Conservation (phyloP, 2,329 filamentous ascomycete genomes). For the Ophiostoma sp. region DNA sequence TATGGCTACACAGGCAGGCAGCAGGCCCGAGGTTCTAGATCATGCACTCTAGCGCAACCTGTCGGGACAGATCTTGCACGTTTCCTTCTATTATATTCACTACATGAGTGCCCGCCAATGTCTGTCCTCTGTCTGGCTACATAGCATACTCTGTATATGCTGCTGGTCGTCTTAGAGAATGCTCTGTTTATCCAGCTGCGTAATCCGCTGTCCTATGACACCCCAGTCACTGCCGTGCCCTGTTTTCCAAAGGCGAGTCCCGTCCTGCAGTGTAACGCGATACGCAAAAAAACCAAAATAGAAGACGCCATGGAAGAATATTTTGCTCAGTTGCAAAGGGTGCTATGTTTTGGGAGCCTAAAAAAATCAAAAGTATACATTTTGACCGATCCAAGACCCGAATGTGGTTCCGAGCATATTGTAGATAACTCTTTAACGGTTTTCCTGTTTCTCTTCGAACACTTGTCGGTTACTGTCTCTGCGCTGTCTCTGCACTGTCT, state of each 20-base stretch:
- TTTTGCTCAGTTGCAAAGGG: not conserved
- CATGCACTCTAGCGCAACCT: constrained; percentile 25
- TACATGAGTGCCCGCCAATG: not conserved
- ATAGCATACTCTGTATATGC: not conserved
- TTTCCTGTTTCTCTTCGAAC: constrained; percentile 19
- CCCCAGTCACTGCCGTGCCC: constrained; percentile 9
- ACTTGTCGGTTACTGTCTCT: constrained; percentile 14
- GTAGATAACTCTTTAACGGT: constrained; percentile 13
- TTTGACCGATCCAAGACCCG: not conserved
- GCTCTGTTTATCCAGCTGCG: not conserved
- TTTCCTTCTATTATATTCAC: not conserved
- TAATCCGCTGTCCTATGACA: not conserved
- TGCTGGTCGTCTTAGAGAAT: not conserved
- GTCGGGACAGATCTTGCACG: constrained; percentile 26
- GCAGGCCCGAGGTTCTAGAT: constrained; percentile 25
- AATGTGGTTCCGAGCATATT: constrained; percentile 14
- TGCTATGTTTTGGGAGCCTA: not conserved
- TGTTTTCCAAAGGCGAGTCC: constrained; percentile 16
- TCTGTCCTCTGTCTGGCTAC: not conserved
- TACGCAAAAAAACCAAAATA: not conserved
- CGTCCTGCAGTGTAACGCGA: constrained; percentile 17
- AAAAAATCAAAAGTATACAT: not conserved
- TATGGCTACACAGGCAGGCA: constrained; percentile 20
- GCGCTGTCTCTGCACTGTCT: not conserved
- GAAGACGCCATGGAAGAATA: not conserved